phyloP scores from a whole-genome alignment of 2,329 filamentous ascomycete genomes.

The Colletotrichum australisinense region DNA sequence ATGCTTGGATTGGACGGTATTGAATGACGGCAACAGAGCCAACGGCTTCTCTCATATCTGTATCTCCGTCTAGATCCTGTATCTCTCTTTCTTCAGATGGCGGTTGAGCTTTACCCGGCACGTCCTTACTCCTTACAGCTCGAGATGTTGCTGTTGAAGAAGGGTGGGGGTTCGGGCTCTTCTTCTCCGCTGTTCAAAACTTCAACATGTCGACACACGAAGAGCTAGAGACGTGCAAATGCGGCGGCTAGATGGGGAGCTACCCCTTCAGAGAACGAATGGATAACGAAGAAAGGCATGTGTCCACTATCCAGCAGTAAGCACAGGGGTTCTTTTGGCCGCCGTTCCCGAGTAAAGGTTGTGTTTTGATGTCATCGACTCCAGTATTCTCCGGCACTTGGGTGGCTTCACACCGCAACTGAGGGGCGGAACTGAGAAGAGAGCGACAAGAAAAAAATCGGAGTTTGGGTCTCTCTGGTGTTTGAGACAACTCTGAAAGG shows the following conservation, averaged over 20 bases:
- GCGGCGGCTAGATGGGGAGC: background rate
- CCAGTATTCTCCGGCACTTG: constrained; percentile 30
- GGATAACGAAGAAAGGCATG: background rate
- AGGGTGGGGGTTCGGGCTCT: background rate
- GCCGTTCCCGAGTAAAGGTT: constrained; percentile 16
- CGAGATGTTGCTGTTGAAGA: background rate
- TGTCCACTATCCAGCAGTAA: background rate
- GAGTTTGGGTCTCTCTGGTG: background rate
- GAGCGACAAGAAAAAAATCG: background rate
- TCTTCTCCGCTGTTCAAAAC: background rate
- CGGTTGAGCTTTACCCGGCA: constrained; percentile 4
- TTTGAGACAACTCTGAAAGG: background rate
- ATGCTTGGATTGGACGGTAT: background rate
- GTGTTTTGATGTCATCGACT: constrained; percentile 33
- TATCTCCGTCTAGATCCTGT: background rate
- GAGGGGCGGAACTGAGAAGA: background rate
- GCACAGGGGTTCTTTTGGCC: constrained; percentile 2
- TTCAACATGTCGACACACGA: background rate
- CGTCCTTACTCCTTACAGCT: background rate
- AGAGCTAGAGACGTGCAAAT: background rate
- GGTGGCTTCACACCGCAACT: constrained; percentile 22
- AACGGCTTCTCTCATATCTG: background rate
- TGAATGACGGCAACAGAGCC: background rate
- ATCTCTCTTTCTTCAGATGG: constrained; percentile 8
- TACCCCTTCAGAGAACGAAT: background rate